phyloP scores from a whole-genome alignment of 2,329 filamentous ascomycete genomes.

The Xylaria polymorpha region DNA sequence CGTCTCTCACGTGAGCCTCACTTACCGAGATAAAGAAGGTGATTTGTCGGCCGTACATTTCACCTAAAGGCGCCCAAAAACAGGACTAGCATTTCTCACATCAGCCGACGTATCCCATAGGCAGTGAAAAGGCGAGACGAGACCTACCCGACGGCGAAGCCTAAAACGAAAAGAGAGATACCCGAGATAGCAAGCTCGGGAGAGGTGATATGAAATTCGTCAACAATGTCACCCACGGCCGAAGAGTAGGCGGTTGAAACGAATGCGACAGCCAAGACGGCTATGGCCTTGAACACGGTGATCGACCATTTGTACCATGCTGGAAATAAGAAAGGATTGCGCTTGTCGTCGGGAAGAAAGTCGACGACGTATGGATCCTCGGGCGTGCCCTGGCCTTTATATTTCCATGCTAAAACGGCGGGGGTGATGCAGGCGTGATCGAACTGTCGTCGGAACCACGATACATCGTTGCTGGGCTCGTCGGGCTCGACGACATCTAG shows the following conservation, averaged over 20 bases:
- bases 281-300: conserved; percentile 71
- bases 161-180: conserved; percentile 67
- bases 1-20: conserved; percentile 7
- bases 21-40: conserved; percentile 63
- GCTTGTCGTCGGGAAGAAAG: conserved; percentile 73
- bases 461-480: conserved; percentile 49
- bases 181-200: conserved; percentile 62
- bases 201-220: conserved; percentile 61
- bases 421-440: conserved; percentile 69
- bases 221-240: conserved; percentile 64
- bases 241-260: conserved; percentile 75
- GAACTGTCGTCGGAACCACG: conserved; percentile 65
- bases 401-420: conserved; percentile 66
- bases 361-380: conserved; percentile 76
- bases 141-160: conserved; percentile 61
- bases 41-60: conserved; percentile 67
- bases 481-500: conserved; percentile 55
- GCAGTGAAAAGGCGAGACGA: conserved; percentile 62
- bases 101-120: conserved; percentile 56
- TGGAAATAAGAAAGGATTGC: conserved; percentile 72
- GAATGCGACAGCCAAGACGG: conserved; percentile 76
- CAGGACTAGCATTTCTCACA: conserved; percentile 52
- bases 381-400: conserved; percentile 70
- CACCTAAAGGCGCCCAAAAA: conserved; percentile 73
- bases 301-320: conserved; percentile 69